Percentiles rank a stretch among this genome's conserved stretches.
These are phyloP conservation scores for Gracilaria vermiculophylla DNA, from an alignment of 23 red algal genomes.

Conservation along the genomic window DNA sequence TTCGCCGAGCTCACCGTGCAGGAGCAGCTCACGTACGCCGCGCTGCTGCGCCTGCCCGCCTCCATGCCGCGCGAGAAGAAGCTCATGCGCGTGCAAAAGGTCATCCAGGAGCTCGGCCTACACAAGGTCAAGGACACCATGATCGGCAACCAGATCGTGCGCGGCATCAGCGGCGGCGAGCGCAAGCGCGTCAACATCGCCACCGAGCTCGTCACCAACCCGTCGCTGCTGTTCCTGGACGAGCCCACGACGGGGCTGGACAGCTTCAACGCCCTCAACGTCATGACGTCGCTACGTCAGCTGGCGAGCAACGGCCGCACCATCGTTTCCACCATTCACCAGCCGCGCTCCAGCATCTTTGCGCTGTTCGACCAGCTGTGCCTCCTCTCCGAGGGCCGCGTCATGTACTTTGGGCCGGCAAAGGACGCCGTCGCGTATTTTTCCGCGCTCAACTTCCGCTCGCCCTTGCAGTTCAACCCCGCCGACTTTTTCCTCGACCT, in stretches of 20 bases:
- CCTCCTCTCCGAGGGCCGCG: conserved; percentile 82
- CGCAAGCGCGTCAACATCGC: conserved; percentile 95
- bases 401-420: conserved; percentile 96
- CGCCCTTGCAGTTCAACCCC: conserved; percentile 90
- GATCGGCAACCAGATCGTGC: conserved; percentile 74
- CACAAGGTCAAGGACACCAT: conserved; percentile 63
- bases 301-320: conserved; percentile 88
- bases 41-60: conserved; percentile 72
- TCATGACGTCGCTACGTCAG: conserved; percentile 88
- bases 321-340: conserved; percentile 97
- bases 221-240: conserved; percentile 83
- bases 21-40: conserved; percentile 87
- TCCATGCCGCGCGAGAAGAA: conserved; percentile 67
- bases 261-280: conserved; percentile 87
- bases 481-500: conserved; percentile 97
- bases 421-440: conserved; percentile 90
- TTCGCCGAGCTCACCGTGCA: conserved; percentile 96
- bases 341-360: conserved; percentile 96
- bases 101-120: conserved; percentile 85
- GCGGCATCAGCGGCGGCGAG: conserved; percentile 94
- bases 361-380: conserved; percentile 91
- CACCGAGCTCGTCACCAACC: conserved; percentile 93
- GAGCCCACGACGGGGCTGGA: conserved; percentile 95
- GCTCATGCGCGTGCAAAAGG: conserved; percentile 61
- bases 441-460: conserved; percentile 65